Percentiles rank a stretch among this genome's conserved stretches.
These are phyloP conservation scores for Rosa hybrid DNA, from an alignment of 331 rosid genomes.

Conservation along the genomic window DNA sequence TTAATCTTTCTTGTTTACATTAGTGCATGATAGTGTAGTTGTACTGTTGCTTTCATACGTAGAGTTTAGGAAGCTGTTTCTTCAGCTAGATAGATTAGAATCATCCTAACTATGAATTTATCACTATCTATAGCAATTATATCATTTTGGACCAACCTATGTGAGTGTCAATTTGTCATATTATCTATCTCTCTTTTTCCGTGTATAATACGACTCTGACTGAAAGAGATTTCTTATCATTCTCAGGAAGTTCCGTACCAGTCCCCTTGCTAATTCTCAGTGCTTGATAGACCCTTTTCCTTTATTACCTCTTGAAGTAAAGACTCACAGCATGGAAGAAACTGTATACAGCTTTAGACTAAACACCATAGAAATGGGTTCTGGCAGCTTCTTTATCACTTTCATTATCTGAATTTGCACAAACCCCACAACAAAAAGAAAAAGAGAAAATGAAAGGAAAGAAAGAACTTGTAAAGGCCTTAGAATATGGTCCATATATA, in stretches of 20 bases:
- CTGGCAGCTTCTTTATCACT: conserved; percentile 8
- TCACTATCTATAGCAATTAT: neutral
- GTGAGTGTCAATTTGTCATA: neutral
- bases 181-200: neutral
- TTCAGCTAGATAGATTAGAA: neutral
- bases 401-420: neutral
- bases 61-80: neutral
- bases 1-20: neutral
- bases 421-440: conserved; percentile 5
- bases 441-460: neutral
- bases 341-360: neutral
- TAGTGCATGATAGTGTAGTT: neutral
- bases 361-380: neutral
- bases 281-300: neutral
- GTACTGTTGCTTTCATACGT: neutral
- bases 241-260: conserved; percentile 4
- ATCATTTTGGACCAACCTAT: neutral
- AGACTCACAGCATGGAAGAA: neutral
- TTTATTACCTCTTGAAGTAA: neutral
- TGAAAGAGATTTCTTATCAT: neutral
- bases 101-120: neutral
- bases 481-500: neutral
- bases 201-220: neutral
- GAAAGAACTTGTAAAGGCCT: neutral
- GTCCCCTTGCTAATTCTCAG: neutral